A percentile compares a stretch with the other conserved stretches of the same genome.
phyloP scores from a whole-genome alignment of 371 early-diverging fungal species.

The Mucor circinelloides region DNA sequence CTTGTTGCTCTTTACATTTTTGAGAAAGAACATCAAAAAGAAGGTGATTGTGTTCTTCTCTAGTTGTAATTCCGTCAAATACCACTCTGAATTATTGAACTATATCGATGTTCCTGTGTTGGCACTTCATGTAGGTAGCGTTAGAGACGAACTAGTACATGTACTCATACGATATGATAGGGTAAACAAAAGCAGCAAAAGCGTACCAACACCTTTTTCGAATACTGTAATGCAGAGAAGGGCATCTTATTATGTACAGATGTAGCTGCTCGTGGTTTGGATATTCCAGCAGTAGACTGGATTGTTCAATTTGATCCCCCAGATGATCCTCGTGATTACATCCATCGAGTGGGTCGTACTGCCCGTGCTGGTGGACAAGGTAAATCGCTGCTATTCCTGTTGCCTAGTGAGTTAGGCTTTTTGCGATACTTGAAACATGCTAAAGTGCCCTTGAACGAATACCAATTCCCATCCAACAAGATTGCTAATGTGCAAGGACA shows the following conservation, averaged over 20 bases:
- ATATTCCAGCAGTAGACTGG: constrained; percentile 98
- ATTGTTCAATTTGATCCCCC: constrained; percentile 99
- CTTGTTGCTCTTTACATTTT: constrained; percentile 90
- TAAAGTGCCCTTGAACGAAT: constrained; percentile 95
- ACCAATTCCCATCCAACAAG: constrained; percentile 89
- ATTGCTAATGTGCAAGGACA: constrained; percentile 89
- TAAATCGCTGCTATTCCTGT: constrained; percentile 91
- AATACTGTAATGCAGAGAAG: constrained; percentile 89
- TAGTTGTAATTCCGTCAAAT: constrained; percentile 93
- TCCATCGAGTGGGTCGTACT: constrained; percentile 98
- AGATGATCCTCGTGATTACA: constrained; percentile 97
- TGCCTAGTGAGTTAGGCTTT: constrained; percentile 90
- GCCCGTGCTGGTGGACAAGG: constrained; percentile 93
- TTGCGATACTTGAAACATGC: constrained; percentile 91
- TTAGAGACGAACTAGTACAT: neutral
- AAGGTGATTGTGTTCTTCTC: constrained; percentile 98
- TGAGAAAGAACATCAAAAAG: constrained; percentile 92
- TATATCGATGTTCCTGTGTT: constrained; percentile 97
- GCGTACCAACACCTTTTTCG: constrained; percentile 95
- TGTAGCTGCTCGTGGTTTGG: constrained; percentile 98
- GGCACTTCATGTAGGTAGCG: constrained; percentile 79
- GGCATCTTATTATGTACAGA: constrained; percentile 97
- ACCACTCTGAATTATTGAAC: constrained; percentile 92
- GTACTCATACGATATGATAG: constrained; percentile 18
- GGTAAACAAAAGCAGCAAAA: constrained; percentile 96